Conservation (phyloP, 2,329 filamentous ascomycete genomes). For the Penicillium rolfsii region DNA sequence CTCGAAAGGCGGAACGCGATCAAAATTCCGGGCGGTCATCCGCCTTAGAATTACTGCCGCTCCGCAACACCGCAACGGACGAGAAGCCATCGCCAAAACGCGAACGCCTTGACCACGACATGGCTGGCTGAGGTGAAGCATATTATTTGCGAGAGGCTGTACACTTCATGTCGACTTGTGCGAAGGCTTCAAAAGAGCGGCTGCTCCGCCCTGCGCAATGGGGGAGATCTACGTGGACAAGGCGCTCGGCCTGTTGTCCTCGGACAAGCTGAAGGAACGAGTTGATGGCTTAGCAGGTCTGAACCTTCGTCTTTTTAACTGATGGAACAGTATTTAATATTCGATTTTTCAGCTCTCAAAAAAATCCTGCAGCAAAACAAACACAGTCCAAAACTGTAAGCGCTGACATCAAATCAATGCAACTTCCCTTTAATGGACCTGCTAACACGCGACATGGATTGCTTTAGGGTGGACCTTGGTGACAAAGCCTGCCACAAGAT, state of each 20-base stretch:
- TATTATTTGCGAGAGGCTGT: neutral
- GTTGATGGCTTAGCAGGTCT: slow-evolving; percentile 55
- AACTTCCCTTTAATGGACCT: neutral
- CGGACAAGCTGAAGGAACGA: slow-evolving; percentile 52
- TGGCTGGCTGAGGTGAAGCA: slow-evolving; percentile 10
- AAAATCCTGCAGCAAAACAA: slow-evolving; percentile 60
- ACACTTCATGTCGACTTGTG: neutral
- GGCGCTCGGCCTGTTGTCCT: slow-evolving; percentile 48
- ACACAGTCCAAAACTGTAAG: slow-evolving; percentile 44
- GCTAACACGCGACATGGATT: slow-evolving; percentile 5
- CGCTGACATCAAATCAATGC: neutral
- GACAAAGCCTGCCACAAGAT: slow-evolving; percentile 82
- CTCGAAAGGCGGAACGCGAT: slow-evolving; percentile 41
- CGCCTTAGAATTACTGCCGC: slow-evolving; percentile 18
- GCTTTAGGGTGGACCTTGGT: slow-evolving; percentile 53
- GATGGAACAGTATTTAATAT: slow-evolving; percentile 10
- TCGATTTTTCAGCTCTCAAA: slow-evolving; percentile 52
- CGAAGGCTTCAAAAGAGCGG: neutral
- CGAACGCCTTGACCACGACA: slow-evolving; percentile 6
- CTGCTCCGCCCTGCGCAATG: slow-evolving; percentile 35
- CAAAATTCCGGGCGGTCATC: slow-evolving; percentile 40
- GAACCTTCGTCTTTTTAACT: slow-evolving; percentile 6
- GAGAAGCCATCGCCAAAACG: neutral
- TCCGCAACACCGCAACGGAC: slow-evolving; percentile 12
- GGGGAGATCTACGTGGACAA: slow-evolving; percentile 48